Evolutionary conservation across 139 green algal genomes (phyloP), one percentile per base, ranked within the genome.

Genomic region (Volvox reticuliferus): DNA sequence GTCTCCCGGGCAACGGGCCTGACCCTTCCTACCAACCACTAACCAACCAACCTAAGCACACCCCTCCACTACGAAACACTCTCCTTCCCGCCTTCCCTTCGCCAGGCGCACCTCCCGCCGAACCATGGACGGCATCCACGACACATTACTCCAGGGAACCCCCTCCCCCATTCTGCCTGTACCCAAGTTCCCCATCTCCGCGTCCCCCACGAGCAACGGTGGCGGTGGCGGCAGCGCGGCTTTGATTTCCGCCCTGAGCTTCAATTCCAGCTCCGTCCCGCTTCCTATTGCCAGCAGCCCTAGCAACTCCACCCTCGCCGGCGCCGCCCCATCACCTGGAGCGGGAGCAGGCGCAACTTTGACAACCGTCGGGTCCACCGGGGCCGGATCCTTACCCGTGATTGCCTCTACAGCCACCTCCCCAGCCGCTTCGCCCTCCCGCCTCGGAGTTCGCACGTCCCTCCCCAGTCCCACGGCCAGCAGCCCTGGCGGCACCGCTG

Each of bases 121-220:
- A 14, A 86, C 79, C 44, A 16, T 86, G 50, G 79, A 86, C 26
- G 79, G 79, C 50, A 71, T 73, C 50, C 79, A 86, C 50, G 50
- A 73, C 14, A 32, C 78, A 61, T 0, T 67, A 55, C 79, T 33
- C 12, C 78, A 44, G 13, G 19, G 28, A 73, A 18, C 18, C 78
- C 20, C 78, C 36, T 65, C 78, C 18, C 16, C 26, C 78, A 35
- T 44, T 1, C 79, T 86, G 79, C 79, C 79, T 17, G 2, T 28
- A 2, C 26, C 79, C 79, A 86, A 71, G 28, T 73, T 86, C 79
- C 50, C 79, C 17, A 20, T 18, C 36, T 22, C 26, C 18, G 17
- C 37, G 32, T 19, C 78, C 36, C 18, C 13, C 78, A 84, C 16
- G 37, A 26, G 37, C 37, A 32, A 24, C 78, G 36, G 37, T 26